These are phyloP conservation scores for Cercospora sp. DNA, from an alignment of 2,329 filamentous ascomycete species.

Conservation along the genomic window DNA sequence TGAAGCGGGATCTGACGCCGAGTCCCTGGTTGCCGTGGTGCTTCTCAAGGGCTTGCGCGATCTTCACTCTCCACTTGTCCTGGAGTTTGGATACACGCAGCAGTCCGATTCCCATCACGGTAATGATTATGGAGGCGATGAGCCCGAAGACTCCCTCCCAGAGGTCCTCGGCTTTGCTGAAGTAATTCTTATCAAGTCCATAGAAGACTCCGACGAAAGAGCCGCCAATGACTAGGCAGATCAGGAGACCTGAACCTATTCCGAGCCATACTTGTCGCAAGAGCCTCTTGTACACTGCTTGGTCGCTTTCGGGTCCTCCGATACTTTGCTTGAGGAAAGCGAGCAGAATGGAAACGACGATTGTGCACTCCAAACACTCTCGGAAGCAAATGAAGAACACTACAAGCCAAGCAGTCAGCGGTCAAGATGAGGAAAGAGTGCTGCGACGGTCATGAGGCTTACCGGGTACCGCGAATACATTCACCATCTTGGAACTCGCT, in stretches of 20 bases:
- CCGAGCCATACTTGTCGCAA: conserved; percentile 65
- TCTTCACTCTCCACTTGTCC: conserved; percentile 83
- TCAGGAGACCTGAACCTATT: conserved; percentile 59
- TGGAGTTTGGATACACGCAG: conserved; percentile 80
- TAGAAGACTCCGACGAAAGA: conserved; percentile 75
- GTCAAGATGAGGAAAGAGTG: neutral
- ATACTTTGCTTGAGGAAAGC: conserved; percentile 83
- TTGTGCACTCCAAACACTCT: conserved; percentile 77
- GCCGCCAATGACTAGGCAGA: conserved; percentile 65
- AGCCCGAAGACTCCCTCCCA: conserved; percentile 81
- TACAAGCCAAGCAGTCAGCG: conserved; percentile 27
- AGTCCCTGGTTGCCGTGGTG: conserved; percentile 44
- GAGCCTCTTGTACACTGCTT: conserved; percentile 59
- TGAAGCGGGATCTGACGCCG: conserved; percentile 52
- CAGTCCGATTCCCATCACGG: conserved; percentile 75
- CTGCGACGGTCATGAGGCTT: conserved; percentile 5
- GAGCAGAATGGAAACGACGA: conserved; percentile 84
- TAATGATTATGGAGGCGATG: conserved; percentile 76
- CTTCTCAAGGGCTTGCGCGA: conserved; percentile 67
- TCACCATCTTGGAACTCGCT: conserved; percentile 54
- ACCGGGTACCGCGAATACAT: conserved; percentile 72
- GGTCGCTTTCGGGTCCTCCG: conserved; percentile 60
- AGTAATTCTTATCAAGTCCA: conserved; percentile 65
- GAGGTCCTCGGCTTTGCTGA: conserved; percentile 68
- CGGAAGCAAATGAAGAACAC: conserved; percentile 91